A percentile compares a stretch with the other conserved stretches of the same genome.
Conservation (phyloP, 352 stramenopile species). For the Hyaloperonospora brassicae region DNA sequence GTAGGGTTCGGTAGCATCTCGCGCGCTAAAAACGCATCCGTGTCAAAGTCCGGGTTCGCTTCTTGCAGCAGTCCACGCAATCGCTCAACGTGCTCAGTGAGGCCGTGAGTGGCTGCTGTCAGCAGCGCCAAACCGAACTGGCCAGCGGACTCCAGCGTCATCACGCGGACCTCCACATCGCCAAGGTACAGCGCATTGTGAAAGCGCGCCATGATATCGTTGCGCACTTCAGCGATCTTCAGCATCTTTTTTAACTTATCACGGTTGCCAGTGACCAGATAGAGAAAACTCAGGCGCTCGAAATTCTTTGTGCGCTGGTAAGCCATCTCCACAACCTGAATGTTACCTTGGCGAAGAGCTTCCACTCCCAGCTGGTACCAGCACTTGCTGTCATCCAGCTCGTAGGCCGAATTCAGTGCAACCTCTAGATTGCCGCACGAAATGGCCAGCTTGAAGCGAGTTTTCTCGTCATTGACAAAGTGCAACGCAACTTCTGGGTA, state of each 20-base stretch:
- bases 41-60: slow-evolving; percentile 73
- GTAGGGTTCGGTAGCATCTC: slow-evolving; percentile 60
- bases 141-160: slow-evolving; percentile 92
- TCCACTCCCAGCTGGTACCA: slow-evolving; percentile 97
- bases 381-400: slow-evolving; percentile 92
- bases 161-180: slow-evolving; percentile 92
- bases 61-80: slow-evolving; percentile 90
- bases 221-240: slow-evolving; percentile 97
- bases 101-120: slow-evolving; percentile 92
- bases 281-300: slow-evolving; percentile 98
- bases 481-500: slow-evolving; percentile 99
- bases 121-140: slow-evolving; percentile 95
- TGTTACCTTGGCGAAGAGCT: slow-evolving; percentile 96
- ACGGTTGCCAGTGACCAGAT: slow-evolving; percentile 97
- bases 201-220: slow-evolving; percentile 98
- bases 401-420: slow-evolving; percentile 93
- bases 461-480: slow-evolving; percentile 98
- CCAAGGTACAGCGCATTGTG: slow-evolving; percentile 98
- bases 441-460: slow-evolving; percentile 96
- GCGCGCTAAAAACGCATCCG: slow-evolving; percentile 51
- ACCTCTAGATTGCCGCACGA: slow-evolving; percentile 99
- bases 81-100: slow-evolving; percentile 91
- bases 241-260: slow-evolving; percentile 99
- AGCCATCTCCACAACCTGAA: slow-evolving; percentile 98
- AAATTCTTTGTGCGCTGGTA: slow-evolving; percentile 99